Percentiles rank a stretch among this genome's conserved stretches.
These are phyloP conservation scores for Ceratobasidium sp. DNA, from an alignment of 1,284 basidiomycete genomes.

Conservation along the genomic window DNA sequence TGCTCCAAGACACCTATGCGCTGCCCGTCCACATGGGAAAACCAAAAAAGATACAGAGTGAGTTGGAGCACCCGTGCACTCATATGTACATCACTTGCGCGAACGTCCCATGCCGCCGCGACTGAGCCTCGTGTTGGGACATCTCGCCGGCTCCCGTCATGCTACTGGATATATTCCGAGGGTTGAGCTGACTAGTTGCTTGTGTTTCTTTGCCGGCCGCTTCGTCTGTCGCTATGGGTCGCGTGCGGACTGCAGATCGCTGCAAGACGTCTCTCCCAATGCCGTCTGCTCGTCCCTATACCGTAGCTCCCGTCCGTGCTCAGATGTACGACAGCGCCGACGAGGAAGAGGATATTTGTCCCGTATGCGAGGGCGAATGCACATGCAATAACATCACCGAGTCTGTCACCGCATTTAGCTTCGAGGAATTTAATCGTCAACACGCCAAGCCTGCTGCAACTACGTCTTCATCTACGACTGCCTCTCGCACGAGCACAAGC, in stretches of 20 bases:
- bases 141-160: neutral
- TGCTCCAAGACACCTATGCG: conserved; percentile 20
- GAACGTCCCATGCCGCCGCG: neutral
- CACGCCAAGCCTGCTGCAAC: neutral
- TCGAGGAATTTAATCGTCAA: conserved; percentile 26
- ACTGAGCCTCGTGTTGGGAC: conserved; percentile 34
- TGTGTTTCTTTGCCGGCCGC: conserved; percentile 1
- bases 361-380: conserved; percentile 34
- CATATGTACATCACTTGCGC: conserved; percentile 14
- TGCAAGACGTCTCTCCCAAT: conserved; percentile 23
- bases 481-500: neutral
- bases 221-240: conserved; percentile 2
- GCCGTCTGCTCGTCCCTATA: conserved; percentile 25
- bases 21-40: conserved; percentile 28
- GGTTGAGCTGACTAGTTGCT: conserved; percentile 1
- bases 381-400: conserved; percentile 34
- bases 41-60: conserved; percentile 36
- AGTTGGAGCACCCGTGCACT: neutral
- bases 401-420: conserved; percentile 28
- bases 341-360: conserved; percentile 32
- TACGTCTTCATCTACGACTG: neutral
- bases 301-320: conserved; percentile 8
- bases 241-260: conserved; percentile 25
- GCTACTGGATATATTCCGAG: neutral
- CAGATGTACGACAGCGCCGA: conserved; percentile 14